A percentile compares a stretch with the other conserved stretches of the same genome.
Evolutionary conservation across 768 basidiomycete genomes (phyloP).

Genomic region (Termitomyces eurrhizus): DNA sequence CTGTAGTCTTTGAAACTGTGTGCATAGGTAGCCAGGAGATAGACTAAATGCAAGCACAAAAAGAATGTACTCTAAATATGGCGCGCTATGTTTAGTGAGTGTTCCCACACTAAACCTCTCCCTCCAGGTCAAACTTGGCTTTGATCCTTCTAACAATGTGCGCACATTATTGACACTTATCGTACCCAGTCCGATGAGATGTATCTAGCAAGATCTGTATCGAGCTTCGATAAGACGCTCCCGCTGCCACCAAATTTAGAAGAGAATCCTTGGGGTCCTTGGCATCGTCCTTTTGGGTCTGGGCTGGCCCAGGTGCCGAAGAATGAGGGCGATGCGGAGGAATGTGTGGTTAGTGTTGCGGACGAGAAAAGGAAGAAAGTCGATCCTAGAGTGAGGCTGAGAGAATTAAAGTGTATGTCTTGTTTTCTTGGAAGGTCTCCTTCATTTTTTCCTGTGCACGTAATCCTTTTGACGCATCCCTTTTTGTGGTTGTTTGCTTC

Average conservation of each 20-base stretch:
- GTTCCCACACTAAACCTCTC: too few species aligned
- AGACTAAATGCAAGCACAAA: too few species aligned
- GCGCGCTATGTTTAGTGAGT: too few species aligned
- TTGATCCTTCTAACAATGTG: too few species aligned
- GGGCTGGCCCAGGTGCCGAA: background rate
- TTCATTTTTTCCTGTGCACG: background rate
- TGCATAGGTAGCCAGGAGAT: too few species aligned
- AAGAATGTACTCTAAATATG: too few species aligned
- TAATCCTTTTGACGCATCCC: too few species aligned
- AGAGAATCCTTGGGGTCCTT: background rate
- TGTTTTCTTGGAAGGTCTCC: background rate
- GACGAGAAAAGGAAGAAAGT: constrained; percentile 3
- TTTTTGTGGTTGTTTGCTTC: too few species aligned
- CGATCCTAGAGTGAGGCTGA: background rate
- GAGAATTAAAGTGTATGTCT: constrained; percentile 5
- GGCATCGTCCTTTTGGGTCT: background rate
- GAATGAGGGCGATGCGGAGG: background rate
- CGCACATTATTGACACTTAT: too few species aligned
- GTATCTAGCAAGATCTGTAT: background rate
- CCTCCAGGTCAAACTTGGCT: too few species aligned
- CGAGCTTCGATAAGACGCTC: constrained; percentile 2
- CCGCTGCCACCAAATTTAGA: background rate
- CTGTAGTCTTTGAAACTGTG: too few species aligned
- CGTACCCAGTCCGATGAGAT: background rate
- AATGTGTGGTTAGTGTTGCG: background rate